Conservation (phyloP, 371 early-diverging fungal genomes). For the Rhizoclosmatium hyalinum region DNA sequence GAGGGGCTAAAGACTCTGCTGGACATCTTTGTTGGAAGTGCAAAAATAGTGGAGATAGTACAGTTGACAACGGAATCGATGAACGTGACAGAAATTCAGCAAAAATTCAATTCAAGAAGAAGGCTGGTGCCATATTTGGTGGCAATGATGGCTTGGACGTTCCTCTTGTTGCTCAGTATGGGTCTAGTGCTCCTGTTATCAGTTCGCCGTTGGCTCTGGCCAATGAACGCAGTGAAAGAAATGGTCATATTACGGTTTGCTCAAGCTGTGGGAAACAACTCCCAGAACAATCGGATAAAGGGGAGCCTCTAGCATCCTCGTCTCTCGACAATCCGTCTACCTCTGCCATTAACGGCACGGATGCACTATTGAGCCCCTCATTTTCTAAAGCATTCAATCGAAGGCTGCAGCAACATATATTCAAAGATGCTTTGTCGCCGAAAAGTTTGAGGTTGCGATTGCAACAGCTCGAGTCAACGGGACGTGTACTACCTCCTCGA, state of each 20-base stretch:
- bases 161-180: background rate
- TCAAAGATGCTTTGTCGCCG: slow-evolving; percentile 57
- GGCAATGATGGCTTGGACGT: background rate
- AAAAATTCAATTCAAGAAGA: no score
- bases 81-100: no score
- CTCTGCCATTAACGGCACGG: background rate
- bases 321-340: background rate
- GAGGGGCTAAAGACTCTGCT: no score
- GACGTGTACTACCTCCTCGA: slow-evolving; percentile 8
- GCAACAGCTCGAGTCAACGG: slow-evolving; percentile 47
- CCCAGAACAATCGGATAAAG: no score
- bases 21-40: no score
- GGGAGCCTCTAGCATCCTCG: background rate
- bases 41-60: no score
- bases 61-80: no score
- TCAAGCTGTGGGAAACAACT: no score
- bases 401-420: slow-evolving; percentile 54
- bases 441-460: slow-evolving; percentile 54
- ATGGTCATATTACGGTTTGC: no score
- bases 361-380: slow-evolving; percentile 6
- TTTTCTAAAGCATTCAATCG: slow-evolving; percentile 40
- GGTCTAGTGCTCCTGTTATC: slow-evolving; percentile 4
- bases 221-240: background rate
- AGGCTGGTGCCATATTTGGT: no score
- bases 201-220: background rate